Evolutionary conservation across 2,329 filamentous ascomycete species (phyloP).

Genomic region (Aspergillus terreus): DNA sequence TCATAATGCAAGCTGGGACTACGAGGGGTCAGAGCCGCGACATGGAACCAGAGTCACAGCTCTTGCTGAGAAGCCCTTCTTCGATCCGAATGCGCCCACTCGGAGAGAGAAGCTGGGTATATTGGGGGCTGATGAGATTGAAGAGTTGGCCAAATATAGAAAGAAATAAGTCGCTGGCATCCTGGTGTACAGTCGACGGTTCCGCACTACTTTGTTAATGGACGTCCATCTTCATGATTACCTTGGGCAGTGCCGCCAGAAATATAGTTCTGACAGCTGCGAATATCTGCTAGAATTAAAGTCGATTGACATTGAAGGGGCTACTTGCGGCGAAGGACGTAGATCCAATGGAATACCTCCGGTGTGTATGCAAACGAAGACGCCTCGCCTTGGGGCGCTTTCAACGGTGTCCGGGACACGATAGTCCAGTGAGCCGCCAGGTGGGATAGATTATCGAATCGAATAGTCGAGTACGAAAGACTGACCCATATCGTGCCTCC

Average conservation of each 20-base stretch:
- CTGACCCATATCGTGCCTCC: slow-evolving; percentile 27
- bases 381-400: slow-evolving; percentile 27
- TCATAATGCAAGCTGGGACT: slow-evolving; percentile 72
- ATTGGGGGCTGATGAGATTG: slow-evolving; percentile 53
- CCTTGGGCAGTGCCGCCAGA: neutral
- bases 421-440: slow-evolving; percentile 26
- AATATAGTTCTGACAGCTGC: neutral
- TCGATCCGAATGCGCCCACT: slow-evolving; percentile 61
- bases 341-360: slow-evolving; percentile 35
- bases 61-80: slow-evolving; percentile 68
- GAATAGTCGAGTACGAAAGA: slow-evolving; percentile 32
- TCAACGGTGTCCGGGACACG: slow-evolving; percentile 25
- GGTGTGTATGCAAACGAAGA: slow-evolving; percentile 28
- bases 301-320: neutral
- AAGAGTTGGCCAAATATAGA: slow-evolving; percentile 12
- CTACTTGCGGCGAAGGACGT: slow-evolving; percentile 28
- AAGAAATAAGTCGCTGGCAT: neutral
- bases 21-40: slow-evolving; percentile 62
- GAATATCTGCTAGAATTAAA: neutral
- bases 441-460: slow-evolving; percentile 27
- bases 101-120: slow-evolving; percentile 64
- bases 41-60: slow-evolving; percentile 70
- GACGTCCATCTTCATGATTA: neutral
- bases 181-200: neutral
- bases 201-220: neutral